Evolutionary conservation across 2,329 filamentous ascomycete species (phyloP).

Genomic region (Hymenoscyphus albidus): DNA sequence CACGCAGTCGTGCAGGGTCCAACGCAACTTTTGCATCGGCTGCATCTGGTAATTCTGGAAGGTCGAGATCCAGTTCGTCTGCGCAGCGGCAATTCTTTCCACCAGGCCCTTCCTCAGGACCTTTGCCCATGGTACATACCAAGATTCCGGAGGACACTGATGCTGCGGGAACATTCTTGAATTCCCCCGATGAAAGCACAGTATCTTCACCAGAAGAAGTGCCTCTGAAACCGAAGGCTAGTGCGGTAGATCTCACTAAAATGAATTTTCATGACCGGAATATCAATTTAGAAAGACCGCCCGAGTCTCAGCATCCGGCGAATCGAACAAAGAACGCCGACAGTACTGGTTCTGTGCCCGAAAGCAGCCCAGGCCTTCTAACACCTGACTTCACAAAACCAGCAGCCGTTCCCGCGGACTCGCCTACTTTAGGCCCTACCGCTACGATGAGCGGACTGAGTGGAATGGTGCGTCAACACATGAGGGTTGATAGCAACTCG

Average conservation of each 20-base stretch:
- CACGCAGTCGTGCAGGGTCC: conserved; percentile 44
- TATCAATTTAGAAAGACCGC: conserved; percentile 28
- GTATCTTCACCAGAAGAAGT: conserved; percentile 18
- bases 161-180: conserved; percentile 26
- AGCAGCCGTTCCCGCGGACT: conserved; percentile 48
- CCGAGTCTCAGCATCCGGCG: conserved; percentile 32
- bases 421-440: conserved; percentile 72
- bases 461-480: conserved; percentile 77
- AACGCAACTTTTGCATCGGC: conserved; percentile 37
- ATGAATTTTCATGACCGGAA: conserved; percentile 27
- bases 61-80: conserved; percentile 48
- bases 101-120: not conserved
- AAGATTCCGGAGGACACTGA: conserved; percentile 16
- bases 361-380: not conserved
- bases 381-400: conserved; percentile 8
- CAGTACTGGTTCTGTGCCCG: conserved; percentile 1
- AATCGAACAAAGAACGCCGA: conserved; percentile 18
- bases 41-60: conserved; percentile 36
- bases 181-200: conserved; percentile 25
- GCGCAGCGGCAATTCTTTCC: conserved; percentile 36
- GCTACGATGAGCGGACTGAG: conserved; percentile 56
- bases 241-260: conserved; percentile 24
- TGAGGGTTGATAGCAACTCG: conserved; percentile 74
- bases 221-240: conserved; percentile 10
- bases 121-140: not conserved